Evolutionary conservation across 2,329 filamentous ascomycete species (phyloP).

Genomic region (Arachnomyces sp.): DNA sequence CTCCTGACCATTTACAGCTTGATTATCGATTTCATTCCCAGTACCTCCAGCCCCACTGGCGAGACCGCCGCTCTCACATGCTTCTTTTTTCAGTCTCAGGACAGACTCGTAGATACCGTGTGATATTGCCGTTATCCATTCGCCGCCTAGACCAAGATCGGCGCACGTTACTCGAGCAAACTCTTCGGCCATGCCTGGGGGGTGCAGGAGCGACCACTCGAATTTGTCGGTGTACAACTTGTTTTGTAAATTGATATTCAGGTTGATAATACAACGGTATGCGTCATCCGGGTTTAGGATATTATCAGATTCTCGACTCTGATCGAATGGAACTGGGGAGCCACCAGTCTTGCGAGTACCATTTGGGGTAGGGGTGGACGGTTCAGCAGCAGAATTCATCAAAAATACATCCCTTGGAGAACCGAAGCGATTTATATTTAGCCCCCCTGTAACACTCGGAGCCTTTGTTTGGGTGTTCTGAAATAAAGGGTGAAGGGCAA

Average conservation of each 20-base stretch:
- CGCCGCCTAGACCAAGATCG: constrained; percentile 77
- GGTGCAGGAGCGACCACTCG: constrained; percentile 91
- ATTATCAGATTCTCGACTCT: constrained; percentile 40
- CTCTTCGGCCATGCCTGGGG: constrained; percentile 80
- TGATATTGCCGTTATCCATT: constrained; percentile 90
- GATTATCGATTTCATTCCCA: constrained; percentile 71
- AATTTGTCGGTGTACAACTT: constrained; percentile 94
- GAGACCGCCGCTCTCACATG: constrained; percentile 81
- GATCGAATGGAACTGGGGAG: too few relatives aligned
- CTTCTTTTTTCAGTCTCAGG: constrained; percentile 86
- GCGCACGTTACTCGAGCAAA: constrained; percentile 91
- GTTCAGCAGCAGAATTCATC: too few relatives aligned
- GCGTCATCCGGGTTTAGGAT: constrained; percentile 86
- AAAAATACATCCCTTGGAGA: too few relatives aligned
- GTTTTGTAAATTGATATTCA: constrained; percentile 87
- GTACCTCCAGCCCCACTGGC: constrained; percentile 64
- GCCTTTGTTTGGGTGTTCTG: constrained; percentile 41
- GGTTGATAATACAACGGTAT: constrained; percentile 82
- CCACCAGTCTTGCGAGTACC: too few relatives aligned
- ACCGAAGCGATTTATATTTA: too few relatives aligned
- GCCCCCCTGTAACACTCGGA: constrained; percentile 12
- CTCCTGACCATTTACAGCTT: constrained; percentile 71
- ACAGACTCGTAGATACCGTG: constrained; percentile 97
- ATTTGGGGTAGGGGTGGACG: too few relatives aligned
- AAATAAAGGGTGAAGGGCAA: constrained; percentile 87